Base-by-base conservation (phyloP, 2,329 filamentous ascomycete species). In the Venturia asperata region DNA sequence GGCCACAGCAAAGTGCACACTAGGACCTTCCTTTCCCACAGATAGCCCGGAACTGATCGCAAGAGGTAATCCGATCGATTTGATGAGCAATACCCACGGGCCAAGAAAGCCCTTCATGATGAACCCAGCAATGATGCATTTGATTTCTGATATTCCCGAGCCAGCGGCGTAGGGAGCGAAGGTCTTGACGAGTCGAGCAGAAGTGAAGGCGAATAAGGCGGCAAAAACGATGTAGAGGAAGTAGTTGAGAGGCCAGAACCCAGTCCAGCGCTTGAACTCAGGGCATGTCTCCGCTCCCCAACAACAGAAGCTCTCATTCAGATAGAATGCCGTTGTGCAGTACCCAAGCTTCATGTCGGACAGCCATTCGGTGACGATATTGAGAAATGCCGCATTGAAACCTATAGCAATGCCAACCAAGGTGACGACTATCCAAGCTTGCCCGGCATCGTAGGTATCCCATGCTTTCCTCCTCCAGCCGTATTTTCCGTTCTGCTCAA, bases 91-190 rank as follows among this genome's bases (percentile, higher is more conserved):
- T 5, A 94, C 97, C 85, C 91, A 92, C 71, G 88, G 88, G 24
- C 93, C 92, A 19, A 99, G 82, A 72, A 99, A 99, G 0, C 92
- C 94, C 77, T 97, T 97, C 94, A 99, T 99, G 62, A 97, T 91
- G 74, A 99, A 99, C 3, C 94, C 94, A 5, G 93, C 94, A 73
- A 99, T 96, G 73, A 99, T 97, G 77, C 92, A 96, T 77, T 99
- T 99, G 82, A 99, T 99, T 79, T 99, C 94, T 15, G 92, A 97
- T 66, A 99, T 99, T 49, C 94, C 94, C 15, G 91, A 96, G 19
- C 94, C 94, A 42, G 94, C 94, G 13, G 94, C 94, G 74, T 99
- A 99, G 0, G 94, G 94, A 5, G 94, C 92, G 76, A 94, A 97
- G 0, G 86, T 87, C 74, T 91, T 94, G 73, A 99, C 94, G 49